phyloP scores from a whole-genome alignment of 2,329 filamentous ascomycete genomes.

The Neonectria magnoliae region DNA sequence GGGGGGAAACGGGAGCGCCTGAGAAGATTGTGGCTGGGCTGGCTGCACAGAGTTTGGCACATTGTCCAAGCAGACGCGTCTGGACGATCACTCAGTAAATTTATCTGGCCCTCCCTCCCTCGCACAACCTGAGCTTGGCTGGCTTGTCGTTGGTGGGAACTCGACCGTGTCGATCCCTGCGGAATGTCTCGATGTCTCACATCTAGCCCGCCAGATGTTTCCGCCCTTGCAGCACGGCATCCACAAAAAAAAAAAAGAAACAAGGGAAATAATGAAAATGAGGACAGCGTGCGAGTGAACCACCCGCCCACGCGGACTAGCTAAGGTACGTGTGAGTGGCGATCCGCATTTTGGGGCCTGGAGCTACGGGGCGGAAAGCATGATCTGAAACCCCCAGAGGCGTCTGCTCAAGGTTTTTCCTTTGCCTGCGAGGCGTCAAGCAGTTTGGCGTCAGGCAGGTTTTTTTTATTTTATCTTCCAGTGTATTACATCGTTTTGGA shows the following conservation, averaged over 20 bases:
- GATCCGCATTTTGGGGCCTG: slow-evolving; percentile 24
- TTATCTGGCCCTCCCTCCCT: no score
- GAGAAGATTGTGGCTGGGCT: neutral
- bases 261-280: no score
- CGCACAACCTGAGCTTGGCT: no score
- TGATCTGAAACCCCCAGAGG: neutral
- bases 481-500: no score
- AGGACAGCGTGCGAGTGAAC: slow-evolving; percentile 2
- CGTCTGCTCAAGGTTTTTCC: no score
- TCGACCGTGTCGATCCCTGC: slow-evolving; percentile 6
- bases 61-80: slow-evolving; percentile 5
- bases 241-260: neutral
- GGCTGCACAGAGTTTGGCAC: slow-evolving; percentile 8
- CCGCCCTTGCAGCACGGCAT: slow-evolving; percentile 24
- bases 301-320: neutral
- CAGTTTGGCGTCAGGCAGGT: neutral
- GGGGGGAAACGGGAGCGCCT: neutral
- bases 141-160: neutral
- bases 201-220: neutral
- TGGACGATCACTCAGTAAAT: slow-evolving; percentile 1
- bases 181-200: slow-evolving; percentile 4
- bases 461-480: no score
- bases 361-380: neutral
- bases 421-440: neutral
- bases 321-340: neutral